phyloP scores from a whole-genome alignment of 2,329 filamentous ascomycete species.

The Westerdykella ornata region DNA sequence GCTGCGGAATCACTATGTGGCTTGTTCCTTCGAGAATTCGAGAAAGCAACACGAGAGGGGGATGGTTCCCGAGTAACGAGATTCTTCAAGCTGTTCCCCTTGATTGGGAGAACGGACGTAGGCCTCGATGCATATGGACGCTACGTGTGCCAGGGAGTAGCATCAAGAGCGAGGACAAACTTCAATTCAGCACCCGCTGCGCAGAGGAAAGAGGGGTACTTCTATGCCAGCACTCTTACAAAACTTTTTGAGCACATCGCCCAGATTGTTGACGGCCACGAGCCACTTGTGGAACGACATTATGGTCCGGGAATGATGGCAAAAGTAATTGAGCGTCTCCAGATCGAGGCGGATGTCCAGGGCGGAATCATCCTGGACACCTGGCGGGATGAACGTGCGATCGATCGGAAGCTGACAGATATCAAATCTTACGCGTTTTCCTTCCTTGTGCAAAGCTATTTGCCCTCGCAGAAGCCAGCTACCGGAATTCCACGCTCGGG shows the following conservation, averaged over 20 bases:
- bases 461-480: slow-evolving; percentile 60
- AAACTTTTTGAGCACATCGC: slow-evolving; percentile 96
- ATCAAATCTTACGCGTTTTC: slow-evolving; percentile 98
- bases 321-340: slow-evolving; percentile 83
- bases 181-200: slow-evolving; percentile 61
- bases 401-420: slow-evolving; percentile 83
- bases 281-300: slow-evolving; percentile 83
- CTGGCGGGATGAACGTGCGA: slow-evolving; percentile 81
- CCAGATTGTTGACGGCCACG: slow-evolving; percentile 89
- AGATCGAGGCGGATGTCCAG: slow-evolving; percentile 92
- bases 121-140: slow-evolving; percentile 91
- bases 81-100: slow-evolving; percentile 96
- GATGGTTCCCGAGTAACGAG: slow-evolving; percentile 85
- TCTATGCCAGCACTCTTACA: slow-evolving; percentile 85
- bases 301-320: slow-evolving; percentile 92
- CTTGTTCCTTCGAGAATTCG: slow-evolving; percentile 89
- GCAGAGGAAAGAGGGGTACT: slow-evolving; percentile 69
- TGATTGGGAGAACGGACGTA: slow-evolving; percentile 82
- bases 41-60: slow-evolving; percentile 79
- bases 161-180: slow-evolving; percentile 71
- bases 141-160: slow-evolving; percentile 94
- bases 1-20: slow-evolving; percentile 85
- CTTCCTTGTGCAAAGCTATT: slow-evolving; percentile 90
- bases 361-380: slow-evolving; percentile 93
- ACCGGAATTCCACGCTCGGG: slow-evolving; percentile 61